phyloP scores from a whole-genome alignment of 164 flowering plant species.

The Litsea cubeba region DNA sequence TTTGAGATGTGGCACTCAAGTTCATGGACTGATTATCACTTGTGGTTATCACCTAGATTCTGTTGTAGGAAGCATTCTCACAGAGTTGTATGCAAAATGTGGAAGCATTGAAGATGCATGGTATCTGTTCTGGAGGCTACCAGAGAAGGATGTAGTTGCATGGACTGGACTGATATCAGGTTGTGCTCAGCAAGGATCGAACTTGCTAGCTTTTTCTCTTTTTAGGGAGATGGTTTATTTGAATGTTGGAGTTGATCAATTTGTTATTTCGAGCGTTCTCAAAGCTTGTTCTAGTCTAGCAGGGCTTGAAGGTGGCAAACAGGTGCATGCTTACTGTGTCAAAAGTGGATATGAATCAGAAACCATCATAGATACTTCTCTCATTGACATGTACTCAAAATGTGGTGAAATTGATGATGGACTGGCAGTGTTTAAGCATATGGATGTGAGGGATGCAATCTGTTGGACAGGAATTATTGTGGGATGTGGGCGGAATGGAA shows the following conservation, averaged over 20 bases:
- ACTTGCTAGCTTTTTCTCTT: conserved; percentile 21
- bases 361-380: conserved; percentile 17
- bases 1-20: conserved; percentile 21
- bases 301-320: conserved; percentile 22
- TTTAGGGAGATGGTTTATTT: conserved; percentile 22
- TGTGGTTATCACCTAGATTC: conserved; percentile 21
- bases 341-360: conserved; percentile 23
- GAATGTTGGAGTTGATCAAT: conserved; percentile 21
- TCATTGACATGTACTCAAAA: conserved; percentile 26
- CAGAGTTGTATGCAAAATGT: conserved; percentile 23
- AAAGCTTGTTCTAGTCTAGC: conserved; percentile 23
- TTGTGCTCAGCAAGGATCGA: conserved; percentile 17
- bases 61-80: conserved; percentile 22
- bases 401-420: conserved; percentile 25
- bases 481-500: conserved; percentile 29
- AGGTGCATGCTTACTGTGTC: conserved; percentile 19
- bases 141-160: conserved; percentile 22
- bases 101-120: conserved; percentile 14
- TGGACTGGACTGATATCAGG: conserved; percentile 24
- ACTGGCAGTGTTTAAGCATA: conserved; percentile 14
- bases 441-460: conserved; percentile 14
- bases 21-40: conserved; percentile 26
- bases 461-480: conserved; percentile 30
- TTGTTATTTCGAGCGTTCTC: conserved; percentile 23
- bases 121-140: conserved; percentile 16